Evolutionary conservation across 306 rosid genomes (phyloP), one percentile per base, ranked within the genome.

Genomic region (Urtica urens): DNA sequence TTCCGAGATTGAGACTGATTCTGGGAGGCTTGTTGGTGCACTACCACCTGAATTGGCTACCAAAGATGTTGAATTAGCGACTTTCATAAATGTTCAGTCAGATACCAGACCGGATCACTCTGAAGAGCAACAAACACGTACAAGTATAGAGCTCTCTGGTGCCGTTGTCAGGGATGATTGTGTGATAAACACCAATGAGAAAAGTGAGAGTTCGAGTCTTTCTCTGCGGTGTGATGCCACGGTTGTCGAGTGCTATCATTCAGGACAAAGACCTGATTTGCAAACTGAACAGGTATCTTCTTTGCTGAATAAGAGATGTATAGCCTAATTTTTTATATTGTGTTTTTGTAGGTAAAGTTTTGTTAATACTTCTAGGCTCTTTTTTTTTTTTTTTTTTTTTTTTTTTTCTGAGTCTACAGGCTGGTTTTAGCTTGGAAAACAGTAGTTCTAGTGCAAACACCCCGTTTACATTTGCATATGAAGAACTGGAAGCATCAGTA

Each of bases 271-370:
- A 55, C 57, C 24, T 56, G 57, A 60, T 39, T 50, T 49, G 65
- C 74, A 58, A 33, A 48, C 29, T 43, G 55, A 72, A 59, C 67
- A 75, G 99, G 95, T 90, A 77, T 46, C 17, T 14, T 24, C n/a
- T 53, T 38, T 69, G 64, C 59, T 54, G 7, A 21, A 7, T 48
- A 14, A n/a, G 12, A 7, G 10, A 7, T 16, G 15, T 9, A 25
- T 26, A 22, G 40, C 37, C 57, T 20, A 22, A 53, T n/a, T n/a
- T n/a, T n/a, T n/a, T n/a, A n/a, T n/a, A n/a, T n/a, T n/a, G n/a
- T n/a, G n/a, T n/a, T n/a, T n/a, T n/a, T n/a, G n/a, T n/a, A n/a
- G n/a, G n/a, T n/a, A n/a, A n/a, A n/a, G n/a, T n/a, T n/a, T n/a
- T n/a, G n/a, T n/a, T n/a, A n/a, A n/a, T n/a, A n/a, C n/a, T n/a